Base-by-base conservation (phyloP, 768 basidiomycete genomes). In the Suillus placidus region DNA sequence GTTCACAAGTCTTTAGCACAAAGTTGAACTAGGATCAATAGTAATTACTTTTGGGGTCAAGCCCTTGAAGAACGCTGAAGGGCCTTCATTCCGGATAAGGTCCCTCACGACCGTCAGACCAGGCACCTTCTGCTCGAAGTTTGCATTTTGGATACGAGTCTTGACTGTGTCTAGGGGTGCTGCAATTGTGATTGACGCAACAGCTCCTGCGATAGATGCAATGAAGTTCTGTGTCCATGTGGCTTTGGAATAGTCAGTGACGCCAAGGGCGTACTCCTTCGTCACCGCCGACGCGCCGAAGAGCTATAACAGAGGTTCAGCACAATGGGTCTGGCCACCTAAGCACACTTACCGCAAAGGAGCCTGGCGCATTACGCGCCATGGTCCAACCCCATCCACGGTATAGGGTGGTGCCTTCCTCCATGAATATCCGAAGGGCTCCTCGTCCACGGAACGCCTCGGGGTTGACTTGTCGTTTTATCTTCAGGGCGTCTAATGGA, bases 371-470 rank as follows among this genome's bases (percentile, higher is more conserved):
- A 71, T 99, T 99, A 62, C 97, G 88, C 3, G 95, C 97, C 86
- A 97, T 91, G 30, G 97, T 99, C 97, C 97, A 99, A 54, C 96
- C 96, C 94, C 96, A 97, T 35, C 97, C 97, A 68, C 95, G 90
- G 80, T 99, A 99, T 42, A 99, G 85, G 1, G 91, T 86, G 10
- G 92, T 87, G 64, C 95, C 94, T 75, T 99, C 97, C 70, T 99
- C 96, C 74, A 87, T 78, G 77, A 99, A 87, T 71, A 99, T 94
- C 62, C 91, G 90, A 63, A 97, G 68, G 70, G 95, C 84, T 23
- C 95, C 95, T 32, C 97, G 93, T 43, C 95, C 95, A 42, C 94
- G 92, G 87, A 99, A 95, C 1, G 97, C 97, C 72, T 98, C 97
- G 1, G 97, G 97, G 80, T 99, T 99, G 64, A 92, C 93, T 81